Conservation (phyloP, 331 rosid genomes). For the Malus hybrid region DNA sequence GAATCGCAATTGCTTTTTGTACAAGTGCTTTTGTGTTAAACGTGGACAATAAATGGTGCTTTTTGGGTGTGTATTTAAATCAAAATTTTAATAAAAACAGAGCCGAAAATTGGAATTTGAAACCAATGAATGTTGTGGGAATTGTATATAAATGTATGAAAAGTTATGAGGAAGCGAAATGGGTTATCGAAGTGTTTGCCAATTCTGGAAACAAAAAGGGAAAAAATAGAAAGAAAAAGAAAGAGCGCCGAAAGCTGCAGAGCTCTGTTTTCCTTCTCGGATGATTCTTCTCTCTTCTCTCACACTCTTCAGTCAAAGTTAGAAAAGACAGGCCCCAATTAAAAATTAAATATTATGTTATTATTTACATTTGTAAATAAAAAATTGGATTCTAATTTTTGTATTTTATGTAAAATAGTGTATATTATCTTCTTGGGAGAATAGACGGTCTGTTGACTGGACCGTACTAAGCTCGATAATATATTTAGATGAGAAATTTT, state of each 20-base stretch:
- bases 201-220: constrained; percentile 16
- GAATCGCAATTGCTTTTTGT: constrained; percentile 29
- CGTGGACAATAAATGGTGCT: not conserved
- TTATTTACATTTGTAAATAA: not conserved
- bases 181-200: constrained; percentile 17
- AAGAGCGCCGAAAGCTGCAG: constrained; percentile 79
- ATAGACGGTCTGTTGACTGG: constrained; percentile 4
- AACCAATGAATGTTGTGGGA: not conserved
- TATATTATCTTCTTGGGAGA: constrained; percentile 9
- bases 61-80: not conserved
- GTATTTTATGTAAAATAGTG: not conserved
- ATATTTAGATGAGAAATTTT: too few relatives aligned
- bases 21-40: not conserved
- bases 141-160: not conserved
- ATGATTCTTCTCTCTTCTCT: not conserved
- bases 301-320: not conserved
- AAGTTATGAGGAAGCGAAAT: not conserved
- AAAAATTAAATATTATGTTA: not conserved
- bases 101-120: not conserved
- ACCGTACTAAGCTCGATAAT: not conserved
- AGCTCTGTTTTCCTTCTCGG: constrained; percentile 1
- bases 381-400: not conserved
- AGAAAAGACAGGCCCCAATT: not conserved
- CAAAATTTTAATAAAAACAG: not conserved
- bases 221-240: constrained; percentile 17